phyloP scores from a whole-genome alignment of 2,329 filamentous ascomycete genomes.

The Plectosphaerella sp. region DNA sequence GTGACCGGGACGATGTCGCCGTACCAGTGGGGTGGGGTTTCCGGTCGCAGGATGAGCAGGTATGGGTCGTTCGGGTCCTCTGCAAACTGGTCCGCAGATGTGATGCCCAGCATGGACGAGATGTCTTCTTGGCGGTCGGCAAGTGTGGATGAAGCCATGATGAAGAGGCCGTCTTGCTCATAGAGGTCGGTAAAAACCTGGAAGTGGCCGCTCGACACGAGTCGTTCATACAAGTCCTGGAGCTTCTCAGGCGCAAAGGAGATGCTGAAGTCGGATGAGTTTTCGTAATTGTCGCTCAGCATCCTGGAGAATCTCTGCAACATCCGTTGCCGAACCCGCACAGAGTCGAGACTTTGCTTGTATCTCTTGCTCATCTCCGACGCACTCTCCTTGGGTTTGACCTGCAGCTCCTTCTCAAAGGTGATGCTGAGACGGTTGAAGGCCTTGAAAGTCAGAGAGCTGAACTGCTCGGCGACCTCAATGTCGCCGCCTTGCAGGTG shows the following conservation, averaged over 20 bases:
- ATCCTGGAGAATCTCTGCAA: conserved; percentile 92
- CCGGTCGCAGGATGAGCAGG: conserved; percentile 77
- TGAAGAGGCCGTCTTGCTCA: conserved; percentile 71
- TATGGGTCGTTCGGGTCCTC: conserved; percentile 81
- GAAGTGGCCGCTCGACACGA: conserved; percentile 82
- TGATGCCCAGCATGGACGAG: conserved; percentile 75
- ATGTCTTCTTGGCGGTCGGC: conserved; percentile 75
- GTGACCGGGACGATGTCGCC: conserved; percentile 69
- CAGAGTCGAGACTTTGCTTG: conserved; percentile 91
- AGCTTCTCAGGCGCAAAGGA: conserved; percentile 63
- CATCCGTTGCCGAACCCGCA: conserved; percentile 92
- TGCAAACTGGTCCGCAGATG: conserved; percentile 47
- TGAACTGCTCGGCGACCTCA: conserved; percentile 97
- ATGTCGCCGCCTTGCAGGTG: conserved; percentile 92
- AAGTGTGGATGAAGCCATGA: conserved; percentile 80
- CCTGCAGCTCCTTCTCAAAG: conserved; percentile 86
- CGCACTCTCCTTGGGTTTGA: conserved; percentile 76
- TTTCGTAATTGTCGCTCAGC: conserved; percentile 90
- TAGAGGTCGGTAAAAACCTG: conserved; percentile 69
- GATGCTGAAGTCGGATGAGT: conserved; percentile 92
- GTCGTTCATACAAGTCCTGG: conserved; percentile 72
- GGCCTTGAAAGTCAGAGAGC: conserved; percentile 87
- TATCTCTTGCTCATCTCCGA: conserved; percentile 95
- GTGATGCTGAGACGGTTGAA: conserved; percentile 82
- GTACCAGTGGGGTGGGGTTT: conserved; percentile 75